These are phyloP conservation scores for Syncephalastrum contaminatum DNA, from an alignment of 371 early-diverging fungal genomes.

Conservation along the genomic window DNA sequence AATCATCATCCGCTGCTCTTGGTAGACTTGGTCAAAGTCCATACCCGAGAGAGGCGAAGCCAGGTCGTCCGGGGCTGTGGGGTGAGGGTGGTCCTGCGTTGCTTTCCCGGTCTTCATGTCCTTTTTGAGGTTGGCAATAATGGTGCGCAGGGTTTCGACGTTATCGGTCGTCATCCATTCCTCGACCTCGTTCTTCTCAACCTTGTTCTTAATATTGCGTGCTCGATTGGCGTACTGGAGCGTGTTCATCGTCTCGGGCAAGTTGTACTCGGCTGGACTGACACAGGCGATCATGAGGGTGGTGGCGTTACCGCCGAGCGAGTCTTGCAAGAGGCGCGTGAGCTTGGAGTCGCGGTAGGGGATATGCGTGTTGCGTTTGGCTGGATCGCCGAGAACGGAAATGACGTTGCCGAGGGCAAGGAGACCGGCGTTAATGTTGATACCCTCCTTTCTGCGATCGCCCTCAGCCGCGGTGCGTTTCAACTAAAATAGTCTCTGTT, in stretches of 20 bases:
- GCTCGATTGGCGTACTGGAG: constrained; percentile 91
- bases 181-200: constrained; percentile 67
- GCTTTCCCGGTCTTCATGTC: constrained; percentile 34
- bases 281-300: constrained; percentile 95
- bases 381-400: constrained; percentile 92
- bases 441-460: constrained; percentile 95
- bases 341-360: constrained; percentile 99
- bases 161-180: constrained; percentile 67
- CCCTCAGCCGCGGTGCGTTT: constrained; percentile 96
- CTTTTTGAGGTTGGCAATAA: constrained; percentile 54
- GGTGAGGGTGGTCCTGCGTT: constrained; percentile 4
- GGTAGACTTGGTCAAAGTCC: constrained; percentile 31
- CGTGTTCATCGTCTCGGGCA: constrained; percentile 91
- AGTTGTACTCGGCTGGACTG: constrained; percentile 75
- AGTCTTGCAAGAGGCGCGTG: constrained; percentile 95
- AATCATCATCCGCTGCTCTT: constrained; percentile 33
- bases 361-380: constrained; percentile 65
- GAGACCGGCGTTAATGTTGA: constrained; percentile 97
- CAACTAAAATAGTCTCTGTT: constrained; percentile 42
- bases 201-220: constrained; percentile 82
- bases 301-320: constrained; percentile 91
- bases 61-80: neutral
- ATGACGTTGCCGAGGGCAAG: constrained; percentile 99
- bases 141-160: constrained; percentile 52
- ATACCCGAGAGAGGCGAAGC: constrained; percentile 6